These are phyloP conservation scores for Phytophthora podocarpi DNA, from an alignment of 352 stramenopile genomes.

Conservation along the genomic window DNA sequence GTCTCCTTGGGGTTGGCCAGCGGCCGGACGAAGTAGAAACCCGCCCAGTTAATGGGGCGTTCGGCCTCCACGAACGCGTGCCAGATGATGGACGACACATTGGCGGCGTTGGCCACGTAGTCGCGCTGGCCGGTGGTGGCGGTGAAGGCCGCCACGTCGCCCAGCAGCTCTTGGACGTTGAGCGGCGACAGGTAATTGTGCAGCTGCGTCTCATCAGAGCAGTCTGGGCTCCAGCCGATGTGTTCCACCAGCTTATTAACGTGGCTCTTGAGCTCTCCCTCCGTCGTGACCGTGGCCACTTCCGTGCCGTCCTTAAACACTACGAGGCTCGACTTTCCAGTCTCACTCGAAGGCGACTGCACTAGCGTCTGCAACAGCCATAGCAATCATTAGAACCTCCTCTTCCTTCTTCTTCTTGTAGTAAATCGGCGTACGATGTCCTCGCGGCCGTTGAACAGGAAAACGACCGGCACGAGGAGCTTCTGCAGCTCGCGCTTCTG, in stretches of 20 bases:
- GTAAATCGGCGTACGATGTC: constrained; percentile 52
- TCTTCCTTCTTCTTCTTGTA: background rate
- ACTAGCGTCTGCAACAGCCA: constrained; percentile 43
- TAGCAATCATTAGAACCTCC: background rate
- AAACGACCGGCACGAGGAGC: constrained; percentile 54
- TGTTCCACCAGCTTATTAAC: constrained; percentile 55
- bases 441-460: constrained; percentile 67
- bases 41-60: constrained; percentile 80
- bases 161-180: constrained; percentile 67
- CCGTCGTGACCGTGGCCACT: constrained; percentile 39
- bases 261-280: constrained; percentile 52
- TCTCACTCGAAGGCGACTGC: constrained; percentile 40
- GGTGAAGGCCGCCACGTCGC: constrained; percentile 68
- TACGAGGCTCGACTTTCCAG: constrained; percentile 36
- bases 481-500: constrained; percentile 45
- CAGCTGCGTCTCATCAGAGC: constrained; percentile 50
- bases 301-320: constrained; percentile 60
- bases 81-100: constrained; percentile 85
- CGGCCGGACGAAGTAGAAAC: constrained; percentile 82
- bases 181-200: constrained; percentile 64
- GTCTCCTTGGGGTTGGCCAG: constrained; percentile 60
- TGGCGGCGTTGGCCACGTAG: constrained; percentile 81
- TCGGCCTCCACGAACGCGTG: constrained; percentile 68
- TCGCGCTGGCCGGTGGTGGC: constrained; percentile 63
- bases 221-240: constrained; percentile 73